Evolutionary conservation across 1,284 basidiomycete species (phyloP), one percentile per base, ranked within the genome.

Genomic region (Porogramme epimiltina): DNA sequence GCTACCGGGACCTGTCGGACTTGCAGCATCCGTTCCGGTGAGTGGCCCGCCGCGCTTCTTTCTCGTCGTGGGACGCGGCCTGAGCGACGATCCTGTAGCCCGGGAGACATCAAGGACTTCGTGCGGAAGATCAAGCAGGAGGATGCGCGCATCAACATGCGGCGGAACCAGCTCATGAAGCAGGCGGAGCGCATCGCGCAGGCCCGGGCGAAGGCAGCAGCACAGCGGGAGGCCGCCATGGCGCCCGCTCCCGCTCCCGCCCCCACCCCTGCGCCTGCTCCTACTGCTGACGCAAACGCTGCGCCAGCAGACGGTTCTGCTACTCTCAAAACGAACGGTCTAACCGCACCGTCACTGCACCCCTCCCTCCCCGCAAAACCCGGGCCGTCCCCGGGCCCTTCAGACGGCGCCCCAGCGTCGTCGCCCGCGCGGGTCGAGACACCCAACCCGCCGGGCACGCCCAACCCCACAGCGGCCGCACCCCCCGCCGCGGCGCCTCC

Each of bases 61-160:
- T 42, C 26, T 33, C 40, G 4, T 16, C n/a, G n/a, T n/a, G n/a
- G n/a, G n/a, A n/a, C n/a, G 4, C 16, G 15, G 11, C 20, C 18
- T 24, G 28, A 5, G 19, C 9, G 2, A 8, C 5, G 16, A 24
- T 18, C 39, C n/a, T 46, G 23, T 55, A 88, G 87, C 36, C 75
- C 85, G 41, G 86, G 85, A 2, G 83, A 85, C 47, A 79, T 91
- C 49, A 85, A 85, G 59, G 82, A 85, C 63, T 90, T 86, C 49
- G 77, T 85, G 40, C 84, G 81, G 64, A 84, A 84, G 65, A 74
- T 89, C 59, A 84, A 85, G 62, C 73, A 77, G 50, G 83, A 87
- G 61, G 85, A 91, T 52, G 73, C 70, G 26, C 73, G 78, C 26
- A 87, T 89, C 48, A 79, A 79, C 31, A 71, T 84, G 72, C 77